Percentiles rank a stretch among this genome's conserved stretches.
phyloP scores from a whole-genome alignment of 2,329 filamentous ascomycete genomes.

The Tetracladium maxilliforme region DNA sequence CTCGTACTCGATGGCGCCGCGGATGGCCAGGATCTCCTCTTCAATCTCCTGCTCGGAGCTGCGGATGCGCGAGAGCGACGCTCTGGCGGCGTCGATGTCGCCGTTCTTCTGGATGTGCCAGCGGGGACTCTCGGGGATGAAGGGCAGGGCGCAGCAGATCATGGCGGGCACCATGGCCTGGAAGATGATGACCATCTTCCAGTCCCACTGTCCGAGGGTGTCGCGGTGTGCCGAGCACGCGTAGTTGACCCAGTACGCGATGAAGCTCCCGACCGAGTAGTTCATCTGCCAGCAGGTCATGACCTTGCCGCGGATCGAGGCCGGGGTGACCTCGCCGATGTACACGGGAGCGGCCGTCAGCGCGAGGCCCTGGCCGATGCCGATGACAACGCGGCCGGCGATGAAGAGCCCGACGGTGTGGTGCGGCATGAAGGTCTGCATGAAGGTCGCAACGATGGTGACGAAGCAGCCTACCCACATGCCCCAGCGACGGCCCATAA shows the following conservation, averaged over 20 bases:
- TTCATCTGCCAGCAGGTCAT: slow-evolving; percentile 60
- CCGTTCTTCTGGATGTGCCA: slow-evolving; percentile 51
- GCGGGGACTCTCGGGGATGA: slow-evolving; percentile 52
- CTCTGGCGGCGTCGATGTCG: slow-evolving; percentile 43
- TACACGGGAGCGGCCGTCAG: slow-evolving; percentile 55
- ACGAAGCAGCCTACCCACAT: slow-evolving; percentile 51
- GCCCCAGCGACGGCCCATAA: slow-evolving; percentile 43
- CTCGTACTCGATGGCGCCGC: slow-evolving; percentile 57
- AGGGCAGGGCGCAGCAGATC: slow-evolving; percentile 46
- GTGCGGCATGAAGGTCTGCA: slow-evolving; percentile 50
- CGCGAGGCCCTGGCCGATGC: slow-evolving; percentile 55
- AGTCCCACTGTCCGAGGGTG: slow-evolving; percentile 54
- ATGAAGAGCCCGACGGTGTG: slow-evolving; percentile 52
- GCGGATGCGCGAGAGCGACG: slow-evolving; percentile 42
- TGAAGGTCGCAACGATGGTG: slow-evolving; percentile 52
- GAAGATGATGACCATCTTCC: slow-evolving; percentile 60
- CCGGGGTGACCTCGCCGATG: slow-evolving; percentile 52
- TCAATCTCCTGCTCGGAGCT: slow-evolving; percentile 52
- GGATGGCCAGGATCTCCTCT: slow-evolving; percentile 48
- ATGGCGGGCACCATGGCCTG: slow-evolving; percentile 52
- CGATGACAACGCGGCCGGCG: slow-evolving; percentile 52
- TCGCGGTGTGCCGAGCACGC: slow-evolving; percentile 39
- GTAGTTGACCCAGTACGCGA: slow-evolving; percentile 52
- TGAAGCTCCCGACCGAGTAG: slow-evolving; percentile 50
- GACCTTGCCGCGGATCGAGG: slow-evolving; percentile 49